Evolutionary conservation across 495 filamentous ascomycete species (phyloP), one percentile per base, ranked within the genome.

Genomic region (Mytilinidion resinicola): DNA sequence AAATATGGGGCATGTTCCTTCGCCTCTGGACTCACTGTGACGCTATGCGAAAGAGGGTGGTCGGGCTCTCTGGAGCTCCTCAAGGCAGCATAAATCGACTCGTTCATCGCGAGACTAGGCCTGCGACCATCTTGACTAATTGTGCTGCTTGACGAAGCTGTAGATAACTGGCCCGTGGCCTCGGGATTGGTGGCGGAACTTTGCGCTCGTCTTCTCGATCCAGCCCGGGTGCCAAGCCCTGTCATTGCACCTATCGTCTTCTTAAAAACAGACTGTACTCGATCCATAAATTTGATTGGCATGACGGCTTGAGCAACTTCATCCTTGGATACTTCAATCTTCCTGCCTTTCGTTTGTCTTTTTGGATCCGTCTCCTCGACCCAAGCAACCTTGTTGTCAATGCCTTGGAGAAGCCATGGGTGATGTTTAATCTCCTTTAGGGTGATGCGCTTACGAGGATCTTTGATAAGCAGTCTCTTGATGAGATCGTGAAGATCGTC

Each of bases 351-450:
- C 57, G 85, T 87, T 58, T 86, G 85, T 30, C 84, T 80, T 20
- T 79, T 84, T 6, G 92, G 91, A 69, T 99, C 95, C 6, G 90
- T 96, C 55, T 96, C 89, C 62, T 96, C 90, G 14, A 97, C 81
- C 93, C 93, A 99, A 3, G 76, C 74, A 20, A 80, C 74, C 43
- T 85, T 82, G 62, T 96, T 85, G 34, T 80, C 73, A 46, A 99
- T 81, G 43, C 85, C 92, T 46, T 84, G 71, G n/a, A 91, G 77
- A 36, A 96, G 86, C 91, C 93, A 99, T n/a, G 88, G 86, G 66
- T 99, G 93, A 55, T 86, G 88, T 69, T 97, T 97, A 63, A 96
- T 92, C 65, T 96, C 92, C 60, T 85, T 87, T 49, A 99, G 74
- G 2, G 85, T 85, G 61, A 99, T 96, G 47, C 93, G 82, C 70